Base-by-base conservation (phyloP, 2,329 filamentous ascomycete genomes). In the Hawksworthiomyces lignivorus region DNA sequence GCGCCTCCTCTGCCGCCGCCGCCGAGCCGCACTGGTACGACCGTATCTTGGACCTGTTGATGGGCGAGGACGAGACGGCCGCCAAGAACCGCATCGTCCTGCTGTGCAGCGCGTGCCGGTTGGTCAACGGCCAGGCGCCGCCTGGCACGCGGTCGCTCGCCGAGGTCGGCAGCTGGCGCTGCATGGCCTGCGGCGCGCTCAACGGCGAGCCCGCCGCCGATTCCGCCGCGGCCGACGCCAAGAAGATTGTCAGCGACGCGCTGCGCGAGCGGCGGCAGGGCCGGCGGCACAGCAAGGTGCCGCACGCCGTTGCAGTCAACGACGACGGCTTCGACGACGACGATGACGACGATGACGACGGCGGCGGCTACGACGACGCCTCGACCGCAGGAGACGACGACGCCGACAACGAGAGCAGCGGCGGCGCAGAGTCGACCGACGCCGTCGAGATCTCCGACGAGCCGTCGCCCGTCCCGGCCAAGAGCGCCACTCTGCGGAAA, bases 111-210 rank as follows among this genome's bases (percentile, higher is more conserved):
- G 70, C 75, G 29, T 98, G 92, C 60, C 75, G 87, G 22, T 74
- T 96, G 2, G 89, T 98, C 36, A 98, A 98, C 58, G 92, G 94
- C 1, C 92, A 96, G 59, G 92, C 92, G 4, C 89, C 92, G 2
- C 90, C 92, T 0, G 92, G 92, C 1, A 82, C 84, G 0, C 83
- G 79, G 52, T 77, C 72, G 1, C 64, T 90, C 1, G 78, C 85
- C 29, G 89, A 96, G 39, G 56, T 98, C 1, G 92, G 90, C 2
- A 71, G 72, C 47, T 98, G 92, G 92, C 80, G 82, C 46, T 98
- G 92, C 61, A 84, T 86, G 58, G 77, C 77, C n/a, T 98, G 92
- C 56, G 81, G 82, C 9, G 70, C 78, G 2, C 73, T 75, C 65
- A 98, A 98, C 58, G 90, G 90, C 0, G 77, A 84, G 54, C n/a